Conservation (phyloP, 2,329 filamentous ascomycete species). For the Aspergillus sp. region DNA sequence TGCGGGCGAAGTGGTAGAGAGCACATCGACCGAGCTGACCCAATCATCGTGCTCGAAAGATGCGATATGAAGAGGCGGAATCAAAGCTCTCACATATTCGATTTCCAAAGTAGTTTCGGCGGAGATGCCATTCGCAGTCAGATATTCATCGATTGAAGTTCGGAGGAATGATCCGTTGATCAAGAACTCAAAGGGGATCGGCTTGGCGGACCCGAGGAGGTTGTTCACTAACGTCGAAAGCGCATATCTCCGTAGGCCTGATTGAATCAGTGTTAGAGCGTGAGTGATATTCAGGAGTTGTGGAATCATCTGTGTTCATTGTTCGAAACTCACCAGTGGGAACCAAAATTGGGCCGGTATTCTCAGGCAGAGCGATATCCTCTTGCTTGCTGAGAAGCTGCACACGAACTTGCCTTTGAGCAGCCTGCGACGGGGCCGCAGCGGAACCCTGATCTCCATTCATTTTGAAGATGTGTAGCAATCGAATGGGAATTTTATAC, state of each 20-base stretch:
- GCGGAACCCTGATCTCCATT: constrained; percentile 22
- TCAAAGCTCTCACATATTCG: constrained; percentile 88
- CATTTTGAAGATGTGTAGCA: constrained; percentile 20
- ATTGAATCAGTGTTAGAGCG: constrained; percentile 14
- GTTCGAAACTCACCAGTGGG: constrained; percentile 51
- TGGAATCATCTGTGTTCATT: not conserved
- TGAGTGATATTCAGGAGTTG: not conserved
- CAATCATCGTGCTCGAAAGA: constrained; percentile 98
- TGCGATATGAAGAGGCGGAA: constrained; percentile 84
- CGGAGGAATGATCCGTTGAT: constrained; percentile 91
- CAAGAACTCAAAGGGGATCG: constrained; percentile 76
- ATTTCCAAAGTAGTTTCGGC: constrained; percentile 82
- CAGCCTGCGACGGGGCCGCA: constrained; percentile 23
- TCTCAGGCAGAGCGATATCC: constrained; percentile 55
- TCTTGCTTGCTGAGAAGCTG: constrained; percentile 54
- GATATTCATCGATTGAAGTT: constrained; percentile 85
- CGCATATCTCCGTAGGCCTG: constrained; percentile 57
- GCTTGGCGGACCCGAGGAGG: constrained; percentile 55
- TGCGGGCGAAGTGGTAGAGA: constrained; percentile 66
- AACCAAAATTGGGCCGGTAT: constrained; percentile 57
- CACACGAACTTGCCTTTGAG: constrained; percentile 53
- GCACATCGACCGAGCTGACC: constrained; percentile 83
- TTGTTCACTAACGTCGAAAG: constrained; percentile 65
- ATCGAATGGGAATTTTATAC: not conserved
- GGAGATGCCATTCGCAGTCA: constrained; percentile 81